Evolutionary conservation across 306 rosid genomes (phyloP).

Genomic region (Castanospermum australe): DNA sequence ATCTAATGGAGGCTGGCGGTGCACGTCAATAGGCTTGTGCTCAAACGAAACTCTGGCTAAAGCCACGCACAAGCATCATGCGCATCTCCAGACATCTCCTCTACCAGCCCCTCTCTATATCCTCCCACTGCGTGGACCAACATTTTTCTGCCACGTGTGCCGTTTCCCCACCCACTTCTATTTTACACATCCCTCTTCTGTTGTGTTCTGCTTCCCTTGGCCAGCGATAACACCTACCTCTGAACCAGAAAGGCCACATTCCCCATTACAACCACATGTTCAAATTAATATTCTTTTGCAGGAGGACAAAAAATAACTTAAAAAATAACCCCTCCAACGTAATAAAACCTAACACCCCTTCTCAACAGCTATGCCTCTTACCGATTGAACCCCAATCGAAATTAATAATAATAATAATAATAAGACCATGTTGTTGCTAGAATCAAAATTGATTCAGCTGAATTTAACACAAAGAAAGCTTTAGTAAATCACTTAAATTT

Average conservation of each 20-base stretch:
- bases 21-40: conserved; percentile 38
- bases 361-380: conserved; percentile 1
- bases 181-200: conserved; percentile 14
- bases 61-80: conserved; percentile 38
- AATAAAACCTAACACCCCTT: conserved; percentile 23
- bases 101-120: conserved; percentile 14
- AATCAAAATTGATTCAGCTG: background rate
- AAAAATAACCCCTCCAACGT: background rate
- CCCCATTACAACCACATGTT: conserved; percentile 45
- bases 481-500: background rate
- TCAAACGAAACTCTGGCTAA: conserved; percentile 23
- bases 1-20: conserved; percentile 27
- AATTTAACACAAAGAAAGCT: background rate
- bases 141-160: conserved; percentile 10
- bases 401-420: background rate
- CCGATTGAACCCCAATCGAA: background rate
- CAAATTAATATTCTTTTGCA: conserved; percentile 29
- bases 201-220: conserved; percentile 18
- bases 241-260: conserved; percentile 25
- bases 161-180: background rate
- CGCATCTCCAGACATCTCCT: background rate
- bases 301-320: background rate
- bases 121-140: conserved; percentile 46
- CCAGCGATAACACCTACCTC: conserved; percentile 34
- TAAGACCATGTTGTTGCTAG: background rate